A percentile compares a stretch with the other conserved stretches of the same genome.
Conservation (phyloP, 1,139 yeast genomes). For the Sugiyamaella sp. region DNA sequence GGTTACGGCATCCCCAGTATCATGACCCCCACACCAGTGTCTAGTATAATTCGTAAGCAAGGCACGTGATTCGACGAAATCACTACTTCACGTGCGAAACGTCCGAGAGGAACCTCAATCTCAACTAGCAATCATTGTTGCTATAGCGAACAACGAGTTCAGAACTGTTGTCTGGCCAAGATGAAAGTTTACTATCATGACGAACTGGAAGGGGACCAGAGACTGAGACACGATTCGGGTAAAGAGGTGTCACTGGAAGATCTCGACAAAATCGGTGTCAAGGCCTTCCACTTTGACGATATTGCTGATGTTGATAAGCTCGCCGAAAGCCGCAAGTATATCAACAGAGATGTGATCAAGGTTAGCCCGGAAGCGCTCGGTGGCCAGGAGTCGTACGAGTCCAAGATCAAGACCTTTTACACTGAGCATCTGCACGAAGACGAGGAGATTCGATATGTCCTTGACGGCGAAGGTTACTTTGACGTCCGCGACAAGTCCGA, state of each 20-base stretch:
- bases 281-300: constrained; percentile 58
- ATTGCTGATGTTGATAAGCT: constrained; percentile 63
- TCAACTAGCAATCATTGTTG: too few species aligned
- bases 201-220: constrained; percentile 62
- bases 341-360: constrained; percentile 73
- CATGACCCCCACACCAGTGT: too few species aligned
- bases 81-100: background rate
- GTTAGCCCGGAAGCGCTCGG: constrained; percentile 66
- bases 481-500: constrained; percentile 75
- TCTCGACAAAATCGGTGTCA: constrained; percentile 67
- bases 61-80: background rate
- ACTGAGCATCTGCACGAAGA: constrained; percentile 94
- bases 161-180: constrained; percentile 3
- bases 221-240: constrained; percentile 74
- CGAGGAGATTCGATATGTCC: constrained; percentile 89
- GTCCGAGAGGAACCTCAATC: too few species aligned
- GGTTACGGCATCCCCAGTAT: too few species aligned
- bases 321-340: constrained; percentile 72
- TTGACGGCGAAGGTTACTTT: constrained; percentile 91
- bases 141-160: too few species aligned
- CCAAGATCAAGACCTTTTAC: constrained; percentile 71
- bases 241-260: constrained; percentile 51
- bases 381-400: constrained; percentile 63
- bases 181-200: constrained; percentile 76
- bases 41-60: too few species aligned